Evolutionary conservation across 371 early-diverging fungal genomes (phyloP), one percentile per base, ranked within the genome.

Genomic region (Umbelopsis sp.): DNA sequence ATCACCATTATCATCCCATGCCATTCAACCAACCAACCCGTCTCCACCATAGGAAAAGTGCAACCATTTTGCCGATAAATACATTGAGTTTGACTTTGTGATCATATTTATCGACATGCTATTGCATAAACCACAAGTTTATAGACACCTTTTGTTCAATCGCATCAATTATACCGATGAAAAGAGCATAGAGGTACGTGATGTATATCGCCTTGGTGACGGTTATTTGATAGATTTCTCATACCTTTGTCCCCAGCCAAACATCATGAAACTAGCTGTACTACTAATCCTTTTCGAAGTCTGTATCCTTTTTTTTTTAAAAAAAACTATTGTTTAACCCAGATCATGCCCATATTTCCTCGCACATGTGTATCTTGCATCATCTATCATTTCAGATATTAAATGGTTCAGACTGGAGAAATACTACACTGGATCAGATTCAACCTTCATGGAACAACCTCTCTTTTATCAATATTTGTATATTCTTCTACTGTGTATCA

Each of bases 101-200:
- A 89, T 96, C 65, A 88, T 95, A 68, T 95, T 97, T 76, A 94
- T 97, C 70, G 98, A 97, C 81, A 90, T 97, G 94, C 78, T 97
- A 16, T 80, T 97, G 65, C 94, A 93, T 76, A 94, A 95, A 76
- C 89, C 91, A 45, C 94, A 94, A 65, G 96, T 94, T 0, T 97
- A 96, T 78, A 87, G 97, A 3, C 98, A 97, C 74, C 66, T 97
- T 53, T 74, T 97, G 16, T 91, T 94, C 72, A 97, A 97, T 76
- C 80, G 91, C 63, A 82, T 82, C 10, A 68, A 75, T 3, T 72
- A 85, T 25, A 83, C 86, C 52, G 76, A 78, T n/a, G 80, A 86
- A 48, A 62, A 71, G 44, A 85, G 86, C 4, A 80, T 89, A 24
- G 86, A 89, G 76, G 89, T 87, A 80, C 64, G 68, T 70, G 18